A percentile compares a stretch with the other conserved stretches of the same genome.
These are phyloP conservation scores for Talaromyces albobiverticillius DNA, from an alignment of 2,329 filamentous ascomycete genomes.

Conservation along the genomic window DNA sequence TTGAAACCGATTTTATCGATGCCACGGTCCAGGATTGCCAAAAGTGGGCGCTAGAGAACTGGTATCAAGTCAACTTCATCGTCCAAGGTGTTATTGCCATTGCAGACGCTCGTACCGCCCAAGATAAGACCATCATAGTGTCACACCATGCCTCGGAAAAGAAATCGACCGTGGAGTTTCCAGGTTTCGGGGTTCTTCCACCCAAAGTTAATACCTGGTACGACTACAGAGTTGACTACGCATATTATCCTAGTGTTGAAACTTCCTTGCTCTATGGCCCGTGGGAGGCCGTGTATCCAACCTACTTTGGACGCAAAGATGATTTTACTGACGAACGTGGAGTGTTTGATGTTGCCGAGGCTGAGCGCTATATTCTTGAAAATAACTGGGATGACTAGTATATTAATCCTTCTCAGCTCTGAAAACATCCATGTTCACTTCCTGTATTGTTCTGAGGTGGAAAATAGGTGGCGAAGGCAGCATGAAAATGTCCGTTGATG, in stretches of 20 bases:
- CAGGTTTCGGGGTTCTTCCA: constrained; percentile 2
- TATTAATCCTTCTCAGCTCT: background rate
- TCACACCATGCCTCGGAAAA: background rate
- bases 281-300: background rate
- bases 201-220: constrained; percentile 2
- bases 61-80: background rate
- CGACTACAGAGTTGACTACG: constrained; percentile 3
- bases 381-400: background rate
- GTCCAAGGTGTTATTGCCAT: background rate
- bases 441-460: background rate
- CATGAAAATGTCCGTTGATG: no score
- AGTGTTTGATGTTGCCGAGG: background rate
- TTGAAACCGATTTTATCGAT: constrained; percentile 7
- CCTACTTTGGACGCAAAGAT: constrained; percentile 10
- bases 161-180: no score
- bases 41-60: background rate
- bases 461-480: background rate
- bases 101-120: background rate
- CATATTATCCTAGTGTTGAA: background rate
- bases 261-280: background rate
- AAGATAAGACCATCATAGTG: constrained; percentile 1
- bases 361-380: background rate
- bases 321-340: constrained; percentile 8
- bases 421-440: background rate
- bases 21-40: constrained; percentile 5